phyloP scores from a whole-genome alignment of 176 grass and related monocot species.

The bread wheat (Triticum aestivum) region IWGSC_CS_RefSeq_v2.1 NC_057810.1:489634943-489635442 shows the following conservation, averaged over 20 bases:
- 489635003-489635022: too few species aligned
- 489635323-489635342: slow-evolving; percentile 4
- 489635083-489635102: too few species aligned
- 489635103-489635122: too few species aligned
- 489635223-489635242: slow-evolving; percentile 49
- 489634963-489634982: too few species aligned
- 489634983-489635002: too few species aligned
- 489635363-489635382: slow-evolving; percentile 21
- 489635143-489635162: background rate
- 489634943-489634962: too few species aligned
- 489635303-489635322: slow-evolving; percentile 4
- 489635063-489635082: too few species aligned
- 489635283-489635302: background rate
- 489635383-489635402: slow-evolving; percentile 15
- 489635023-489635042: too few species aligned
- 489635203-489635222: slow-evolving; percentile 12
- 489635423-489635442: background rate
- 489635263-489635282: slow-evolving; percentile 23
- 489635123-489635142: too few species aligned
- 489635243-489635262: background rate
- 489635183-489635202: background rate
- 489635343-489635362: slow-evolving; percentile 1
- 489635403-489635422: slow-evolving; percentile 29
- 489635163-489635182: background rate
- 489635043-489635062: too few species aligned